Percentiles rank a stretch among this genome's conserved stretches.
phyloP scores from a whole-genome alignment of 2,329 filamentous ascomycete species.

The Diaporthe citrichinensis region DNA sequence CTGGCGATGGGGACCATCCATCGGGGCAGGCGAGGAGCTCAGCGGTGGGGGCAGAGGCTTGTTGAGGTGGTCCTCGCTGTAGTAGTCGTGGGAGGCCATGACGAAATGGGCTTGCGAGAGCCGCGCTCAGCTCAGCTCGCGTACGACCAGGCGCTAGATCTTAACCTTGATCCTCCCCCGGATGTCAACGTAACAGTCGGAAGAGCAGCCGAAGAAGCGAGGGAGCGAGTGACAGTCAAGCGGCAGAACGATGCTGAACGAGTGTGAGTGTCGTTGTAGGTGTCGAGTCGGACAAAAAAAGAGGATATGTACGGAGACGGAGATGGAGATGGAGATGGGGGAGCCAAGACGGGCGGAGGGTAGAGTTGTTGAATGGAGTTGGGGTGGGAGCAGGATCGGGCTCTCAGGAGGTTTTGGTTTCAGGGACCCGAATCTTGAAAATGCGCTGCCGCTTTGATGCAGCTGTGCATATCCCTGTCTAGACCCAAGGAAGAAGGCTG shows the following conservation, averaged over 20 bases:
- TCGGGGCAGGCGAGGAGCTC: conserved; percentile 39
- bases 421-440: conserved; percentile 32
- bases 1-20: conserved; percentile 38
- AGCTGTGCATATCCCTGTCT: conserved; percentile 30
- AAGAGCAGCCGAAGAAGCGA: neutral
- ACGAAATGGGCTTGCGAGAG: conserved; percentile 44
- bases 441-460: conserved; percentile 33
- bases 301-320: conserved; percentile 3
- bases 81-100: conserved; percentile 79
- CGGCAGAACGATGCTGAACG: conserved; percentile 16
- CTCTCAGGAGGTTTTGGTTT: conserved; percentile 25
- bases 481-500: conserved; percentile 12
- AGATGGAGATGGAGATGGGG: conserved; percentile 2
- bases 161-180: conserved; percentile 3
- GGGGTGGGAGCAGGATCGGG: conserved; percentile 7
- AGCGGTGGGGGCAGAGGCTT: conserved; percentile 41
- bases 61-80: conserved; percentile 52
- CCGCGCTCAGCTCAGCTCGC: conserved; percentile 40
- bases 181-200: conserved; percentile 32
- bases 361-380: conserved; percentile 27
- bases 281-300: neutral
- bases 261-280: neutral
- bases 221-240: conserved; percentile 7
- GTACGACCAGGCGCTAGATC: conserved; percentile 23
- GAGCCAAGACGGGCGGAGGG: conserved; percentile 22